Evolutionary conservation across 768 basidiomycete genomes (phyloP).

Genomic region (Psilocybe azurescens): DNA sequence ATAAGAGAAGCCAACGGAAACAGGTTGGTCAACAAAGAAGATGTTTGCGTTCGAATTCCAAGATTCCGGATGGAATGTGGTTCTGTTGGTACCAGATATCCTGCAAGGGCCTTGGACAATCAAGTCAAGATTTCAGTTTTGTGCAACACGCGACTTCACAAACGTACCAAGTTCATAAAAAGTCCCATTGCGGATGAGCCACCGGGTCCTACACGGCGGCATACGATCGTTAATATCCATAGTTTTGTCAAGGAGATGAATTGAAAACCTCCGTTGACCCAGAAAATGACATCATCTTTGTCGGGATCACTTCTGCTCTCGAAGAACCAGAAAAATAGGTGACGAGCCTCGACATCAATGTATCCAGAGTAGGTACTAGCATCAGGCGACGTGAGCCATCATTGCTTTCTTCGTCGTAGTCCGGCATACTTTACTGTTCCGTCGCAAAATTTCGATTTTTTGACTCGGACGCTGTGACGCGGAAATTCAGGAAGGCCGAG

Average conservation of each 20-base stretch:
- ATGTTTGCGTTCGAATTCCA: slow-evolving; percentile 75
- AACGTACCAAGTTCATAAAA: slow-evolving; percentile 74
- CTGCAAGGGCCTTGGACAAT: slow-evolving; percentile 63
- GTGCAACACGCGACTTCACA: slow-evolving; percentile 5
- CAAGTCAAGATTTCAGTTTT: not conserved
- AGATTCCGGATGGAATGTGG: slow-evolving; percentile 58
- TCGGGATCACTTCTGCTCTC: slow-evolving; percentile 67
- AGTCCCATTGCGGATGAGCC: slow-evolving; percentile 55
- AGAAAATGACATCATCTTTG: slow-evolving; percentile 65
- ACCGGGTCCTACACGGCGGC: slow-evolving; percentile 19
- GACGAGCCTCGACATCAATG: slow-evolving; percentile 65
- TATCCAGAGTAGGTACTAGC: slow-evolving; percentile 66
- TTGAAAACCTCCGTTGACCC: slow-evolving; percentile 57
- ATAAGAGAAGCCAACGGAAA: slow-evolving; percentile 67
- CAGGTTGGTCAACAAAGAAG: slow-evolving; percentile 68
- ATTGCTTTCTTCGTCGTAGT: no score
- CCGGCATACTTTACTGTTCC: slow-evolving; percentile 54
- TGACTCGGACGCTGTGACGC: slow-evolving; percentile 55
- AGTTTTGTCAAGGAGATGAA: no score
- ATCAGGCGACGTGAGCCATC: no score
- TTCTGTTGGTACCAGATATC: slow-evolving; percentile 52
- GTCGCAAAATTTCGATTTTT: slow-evolving; percentile 67
- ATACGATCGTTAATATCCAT: not conserved
- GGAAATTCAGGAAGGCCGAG: slow-evolving; percentile 56
- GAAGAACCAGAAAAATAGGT: slow-evolving; percentile 80